Conservation (phyloP, 1,284 basidiomycete species). For the Dichomitus squalens region DNA sequence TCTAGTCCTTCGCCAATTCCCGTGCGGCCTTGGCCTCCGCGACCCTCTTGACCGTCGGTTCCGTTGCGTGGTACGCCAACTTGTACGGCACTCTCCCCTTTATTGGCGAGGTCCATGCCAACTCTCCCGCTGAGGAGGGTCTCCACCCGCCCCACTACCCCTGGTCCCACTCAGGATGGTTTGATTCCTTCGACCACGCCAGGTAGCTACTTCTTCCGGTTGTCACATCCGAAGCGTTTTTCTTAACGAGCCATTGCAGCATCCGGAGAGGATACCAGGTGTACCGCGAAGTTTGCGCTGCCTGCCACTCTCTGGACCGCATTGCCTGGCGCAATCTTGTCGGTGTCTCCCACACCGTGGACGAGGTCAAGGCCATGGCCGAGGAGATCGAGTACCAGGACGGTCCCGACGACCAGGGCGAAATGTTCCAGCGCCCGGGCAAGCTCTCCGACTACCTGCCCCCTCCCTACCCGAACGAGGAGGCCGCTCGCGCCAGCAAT, state of each 20-base stretch:
- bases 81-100: conserved; percentile 90
- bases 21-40: conserved; percentile 79
- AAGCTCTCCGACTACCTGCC: conserved; percentile 98
- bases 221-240: conserved; percentile 10
- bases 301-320: conserved; percentile 98
- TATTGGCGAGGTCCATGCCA: conserved; percentile 87
- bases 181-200: conserved; percentile 96
- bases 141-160: conserved; percentile 90
- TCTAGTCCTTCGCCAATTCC: conserved; percentile 63
- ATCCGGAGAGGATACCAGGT: conserved; percentile 99
- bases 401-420: conserved; percentile 93
- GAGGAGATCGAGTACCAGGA: conserved; percentile 98
- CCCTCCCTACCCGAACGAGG: conserved; percentile 95
- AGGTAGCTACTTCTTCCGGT: conserved; percentile 52
- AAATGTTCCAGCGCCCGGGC: conserved; percentile 99
- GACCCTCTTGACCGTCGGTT: conserved; percentile 81
- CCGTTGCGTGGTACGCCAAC: conserved; percentile 95
- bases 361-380: conserved; percentile 91
- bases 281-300: conserved; percentile 98
- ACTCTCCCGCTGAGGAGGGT: conserved; percentile 91
- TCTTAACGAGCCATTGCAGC: conserved; percentile 43
- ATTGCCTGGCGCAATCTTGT: conserved; percentile 99
- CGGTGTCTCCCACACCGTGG: conserved; percentile 94
- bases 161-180: conserved; percentile 87
- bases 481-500: conserved; percentile 95